These are phyloP conservation scores for Xylaria sp. DNA, from an alignment of 2,329 filamentous ascomycete species.

Conservation along the genomic window DNA sequence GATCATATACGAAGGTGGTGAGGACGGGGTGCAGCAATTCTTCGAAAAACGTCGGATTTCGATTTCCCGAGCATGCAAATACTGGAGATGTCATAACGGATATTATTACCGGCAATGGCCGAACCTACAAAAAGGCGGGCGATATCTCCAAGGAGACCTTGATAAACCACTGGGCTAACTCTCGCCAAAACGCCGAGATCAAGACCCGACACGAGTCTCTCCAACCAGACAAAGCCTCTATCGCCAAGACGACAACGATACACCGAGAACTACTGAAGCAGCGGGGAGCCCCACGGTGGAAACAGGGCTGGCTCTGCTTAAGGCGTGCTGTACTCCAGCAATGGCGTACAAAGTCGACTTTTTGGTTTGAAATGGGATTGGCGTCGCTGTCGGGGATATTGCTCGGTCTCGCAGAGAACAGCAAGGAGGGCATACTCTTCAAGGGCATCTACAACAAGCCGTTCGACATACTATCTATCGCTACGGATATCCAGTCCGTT, in stretches of 20 bases:
- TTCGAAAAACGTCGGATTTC: conserved; percentile 64
- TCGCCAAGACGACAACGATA: conserved; percentile 53
- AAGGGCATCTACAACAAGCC: conserved; percentile 62
- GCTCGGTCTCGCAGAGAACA: conserved; percentile 64
- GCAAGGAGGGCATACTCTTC: conserved; percentile 64
- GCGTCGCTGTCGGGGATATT: conserved; percentile 63
- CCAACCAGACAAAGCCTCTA: conserved; percentile 50
- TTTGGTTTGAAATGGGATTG: conserved; percentile 66
- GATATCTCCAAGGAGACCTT: conserved; percentile 61
- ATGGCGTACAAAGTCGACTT: conserved; percentile 61
- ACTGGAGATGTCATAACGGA: conserved; percentile 70
- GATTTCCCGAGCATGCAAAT: conserved; percentile 62
- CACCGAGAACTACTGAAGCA: conserved; percentile 60
- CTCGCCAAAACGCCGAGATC: conserved; percentile 43
- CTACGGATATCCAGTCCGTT: conserved; percentile 61
- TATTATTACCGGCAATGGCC: conserved; percentile 68
- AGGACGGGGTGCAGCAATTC: conserved; percentile 57
- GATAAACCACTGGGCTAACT: conserved; percentile 60
- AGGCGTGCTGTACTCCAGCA: conserved; percentile 66
- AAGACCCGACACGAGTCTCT: conserved; percentile 44
- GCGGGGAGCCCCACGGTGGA: conserved; percentile 60
- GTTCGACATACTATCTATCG: conserved; percentile 62
- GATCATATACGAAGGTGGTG: conserved; percentile 64
- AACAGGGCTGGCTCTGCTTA: conserved; percentile 65
- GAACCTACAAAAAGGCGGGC: conserved; percentile 59